A percentile compares a stretch with the other conserved stretches of the same genome.
Conservation (phyloP, 495 filamentous ascomycete genomes). For the Physcia stellaris region DNA sequence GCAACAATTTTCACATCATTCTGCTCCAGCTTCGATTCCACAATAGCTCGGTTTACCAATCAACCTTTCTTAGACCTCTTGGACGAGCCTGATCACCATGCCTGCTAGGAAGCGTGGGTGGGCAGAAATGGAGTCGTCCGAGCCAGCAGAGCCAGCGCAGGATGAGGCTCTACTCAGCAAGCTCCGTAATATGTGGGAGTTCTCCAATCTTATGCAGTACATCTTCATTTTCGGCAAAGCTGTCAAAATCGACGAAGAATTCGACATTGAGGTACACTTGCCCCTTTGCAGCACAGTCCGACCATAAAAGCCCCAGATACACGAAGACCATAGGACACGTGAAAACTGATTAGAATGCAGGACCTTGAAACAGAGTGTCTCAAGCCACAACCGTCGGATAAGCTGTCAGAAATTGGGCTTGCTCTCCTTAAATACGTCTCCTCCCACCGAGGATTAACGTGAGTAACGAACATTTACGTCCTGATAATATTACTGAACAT, state of each 20-base stretch:
- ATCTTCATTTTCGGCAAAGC: conserved; percentile 77
- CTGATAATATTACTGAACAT: neutral
- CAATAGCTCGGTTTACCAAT: too few relatives aligned
- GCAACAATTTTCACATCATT: too few relatives aligned
- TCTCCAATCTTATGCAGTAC: conserved; percentile 88
- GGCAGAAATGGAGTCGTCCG: conserved; percentile 47
- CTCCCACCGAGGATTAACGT: conserved; percentile 84
- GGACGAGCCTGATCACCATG: too few relatives aligned
- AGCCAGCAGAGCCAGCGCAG: conserved; percentile 31
- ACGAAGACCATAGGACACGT: too few relatives aligned
- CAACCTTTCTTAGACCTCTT: too few relatives aligned
- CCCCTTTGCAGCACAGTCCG: neutral
- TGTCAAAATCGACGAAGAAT: conserved; percentile 74
- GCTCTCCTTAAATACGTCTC: conserved; percentile 85
- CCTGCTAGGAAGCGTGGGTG: conserved; percentile 56
- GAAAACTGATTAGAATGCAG: too few relatives aligned
- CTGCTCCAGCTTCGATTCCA: too few relatives aligned
- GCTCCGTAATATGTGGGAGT: conserved; percentile 85
- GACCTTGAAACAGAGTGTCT: conserved; percentile 82
- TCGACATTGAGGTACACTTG: conserved; percentile 67
- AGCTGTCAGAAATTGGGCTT: conserved; percentile 71
- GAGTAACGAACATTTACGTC: conserved; percentile 24
- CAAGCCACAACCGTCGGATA: conserved; percentile 55
- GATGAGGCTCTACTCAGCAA: conserved; percentile 45
- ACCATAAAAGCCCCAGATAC: too few relatives aligned